Conservation (phyloP, 768 basidiomycete species). For the Amanita pallidorosea region DNA sequence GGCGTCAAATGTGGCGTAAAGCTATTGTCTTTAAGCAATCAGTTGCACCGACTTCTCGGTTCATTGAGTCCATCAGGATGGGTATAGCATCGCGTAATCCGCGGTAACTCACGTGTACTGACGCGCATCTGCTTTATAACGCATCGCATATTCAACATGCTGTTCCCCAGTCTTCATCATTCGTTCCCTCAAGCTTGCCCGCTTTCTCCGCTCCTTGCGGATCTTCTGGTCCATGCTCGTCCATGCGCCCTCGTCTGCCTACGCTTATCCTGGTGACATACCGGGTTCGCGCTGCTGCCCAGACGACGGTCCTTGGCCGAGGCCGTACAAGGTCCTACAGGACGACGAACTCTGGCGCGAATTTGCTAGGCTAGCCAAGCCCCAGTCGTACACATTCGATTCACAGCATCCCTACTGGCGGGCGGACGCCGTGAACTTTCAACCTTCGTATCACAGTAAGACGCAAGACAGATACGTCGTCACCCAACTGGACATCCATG, state of each 20-base stretch:
- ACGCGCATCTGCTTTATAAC: neutral
- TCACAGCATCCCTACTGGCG: conserved; percentile 23
- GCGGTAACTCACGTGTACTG: neutral
- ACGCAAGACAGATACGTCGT: conserved; percentile 61
- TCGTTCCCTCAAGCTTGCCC: neutral
- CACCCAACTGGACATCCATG: conserved; percentile 43
- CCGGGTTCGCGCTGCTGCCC: conserved; percentile 52
- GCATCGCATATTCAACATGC: neutral
- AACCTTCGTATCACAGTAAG: conserved; percentile 40
- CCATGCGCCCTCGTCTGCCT: conserved; percentile 24
- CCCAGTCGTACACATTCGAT: conserved; percentile 26
- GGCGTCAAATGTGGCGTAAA: too few relatives aligned
- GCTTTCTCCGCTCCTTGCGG: conserved; percentile 8
- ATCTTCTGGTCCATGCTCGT: conserved; percentile 26
- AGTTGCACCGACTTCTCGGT: too few relatives aligned
- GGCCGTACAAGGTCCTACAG: conserved; percentile 40
- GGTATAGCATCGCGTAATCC: neutral
- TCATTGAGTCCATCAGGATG: too few relatives aligned
- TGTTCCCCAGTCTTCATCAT: neutral
- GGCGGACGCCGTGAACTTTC: conserved; percentile 59
- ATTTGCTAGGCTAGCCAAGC: conserved; percentile 38
- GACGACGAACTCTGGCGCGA: conserved; percentile 44
- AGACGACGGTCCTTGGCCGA: conserved; percentile 58
- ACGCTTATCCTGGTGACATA: conserved; percentile 50
- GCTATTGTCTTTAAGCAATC: too few relatives aligned